Evolutionary conservation across 2,329 filamentous ascomycete genomes (phyloP).

Genomic region (Curvularia sp.): DNA sequence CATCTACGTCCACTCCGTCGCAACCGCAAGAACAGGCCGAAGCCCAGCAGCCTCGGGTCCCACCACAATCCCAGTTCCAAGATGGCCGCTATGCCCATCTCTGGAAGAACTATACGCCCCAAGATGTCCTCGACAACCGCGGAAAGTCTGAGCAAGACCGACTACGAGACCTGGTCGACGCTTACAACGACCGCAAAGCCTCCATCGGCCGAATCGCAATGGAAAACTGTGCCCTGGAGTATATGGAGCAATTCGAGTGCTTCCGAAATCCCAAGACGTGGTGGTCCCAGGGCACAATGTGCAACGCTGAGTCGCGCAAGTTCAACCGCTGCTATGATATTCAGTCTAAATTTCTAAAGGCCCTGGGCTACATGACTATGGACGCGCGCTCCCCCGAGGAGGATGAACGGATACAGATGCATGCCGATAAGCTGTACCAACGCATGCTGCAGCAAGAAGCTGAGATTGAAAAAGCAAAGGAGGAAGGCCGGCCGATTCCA

Average conservation of each 20-base stretch:
- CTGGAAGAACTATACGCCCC: conserved; percentile 89
- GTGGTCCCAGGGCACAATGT: conserved; percentile 77
- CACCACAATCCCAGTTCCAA: conserved; percentile 66
- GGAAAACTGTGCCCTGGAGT: conserved; percentile 91
- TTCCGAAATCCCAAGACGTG: conserved; percentile 72
- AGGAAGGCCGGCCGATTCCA: conserved; percentile 61
- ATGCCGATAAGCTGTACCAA: conserved; percentile 89
- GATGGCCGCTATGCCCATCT: conserved; percentile 83
- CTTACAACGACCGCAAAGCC: conserved; percentile 81
- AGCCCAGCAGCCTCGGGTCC: conserved; percentile 50
- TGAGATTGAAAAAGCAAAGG: conserved; percentile 72
- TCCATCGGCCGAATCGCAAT: conserved; percentile 81
- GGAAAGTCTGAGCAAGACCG: conserved; percentile 80
- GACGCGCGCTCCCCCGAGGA: conserved; percentile 72
- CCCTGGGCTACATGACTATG: conserved; percentile 81
- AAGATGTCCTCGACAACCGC: conserved; percentile 71
- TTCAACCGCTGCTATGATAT: conserved; percentile 90
- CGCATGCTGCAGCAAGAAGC: conserved; percentile 84
- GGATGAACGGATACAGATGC: conserved; percentile 87
- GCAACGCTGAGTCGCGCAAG: conserved; percentile 74
- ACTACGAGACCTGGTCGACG: conserved; percentile 78
- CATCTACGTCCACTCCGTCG: conserved; percentile 12
- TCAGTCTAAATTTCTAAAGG: conserved; percentile 90
- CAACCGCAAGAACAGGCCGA: conserved; percentile 16
- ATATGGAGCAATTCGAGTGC: conserved; percentile 82